Base-by-base conservation (phyloP, 2,329 filamentous ascomycete genomes). In the Leptographium wingfieldii region DNA sequence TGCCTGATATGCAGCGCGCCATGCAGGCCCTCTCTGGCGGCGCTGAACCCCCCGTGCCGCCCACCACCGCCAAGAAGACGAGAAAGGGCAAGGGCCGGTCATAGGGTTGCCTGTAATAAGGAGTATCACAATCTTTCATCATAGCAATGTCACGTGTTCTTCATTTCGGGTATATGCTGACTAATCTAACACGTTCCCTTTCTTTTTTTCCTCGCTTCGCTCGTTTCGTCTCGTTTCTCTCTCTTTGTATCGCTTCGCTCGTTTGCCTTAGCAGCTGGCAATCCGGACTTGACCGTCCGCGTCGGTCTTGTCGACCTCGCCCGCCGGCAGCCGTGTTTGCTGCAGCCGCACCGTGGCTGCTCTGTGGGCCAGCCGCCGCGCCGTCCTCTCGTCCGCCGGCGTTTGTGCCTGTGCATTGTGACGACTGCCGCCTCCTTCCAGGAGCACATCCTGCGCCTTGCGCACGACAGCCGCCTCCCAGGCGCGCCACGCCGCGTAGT, bases 401-500 rank as follows among this genome's bases (percentile, higher is more conserved):
- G 22, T 31, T 56, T 66, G 66, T 27, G 66, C 65, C 54, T 22
- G 22, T 22, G 22, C 22, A 22, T 22, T 22, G 1, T 22, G 22
- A 22, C 22, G 22, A n/a, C 35, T 38, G 54, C n/a, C 25, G 31
- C 57, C 61, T 27, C 35, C 46, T 62, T 46, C 64, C n/a, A n/a
- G 19, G 3, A 59, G 60, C 53, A 62, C 68, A 7, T 74, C 71
- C 58, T 70, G 69, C 3, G 76, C 77, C 73, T 84, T 85, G 67
- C 76, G 74, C 12, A 80, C 67, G 40, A 85, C 78, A 7, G 76
- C 74, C 29, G 76, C 73, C 66, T 79, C 76, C 83, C 83, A 86
- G 61, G 73, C 72, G 66, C 75, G 77, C 83, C 83, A 86, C 1
- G 77, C 74, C 29, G 79, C 83, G 67, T 81, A 86, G 63, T 87